phyloP scores from a whole-genome alignment of 2,329 filamentous ascomycete species.

The Bimuria novae-zelandiae region DNA sequence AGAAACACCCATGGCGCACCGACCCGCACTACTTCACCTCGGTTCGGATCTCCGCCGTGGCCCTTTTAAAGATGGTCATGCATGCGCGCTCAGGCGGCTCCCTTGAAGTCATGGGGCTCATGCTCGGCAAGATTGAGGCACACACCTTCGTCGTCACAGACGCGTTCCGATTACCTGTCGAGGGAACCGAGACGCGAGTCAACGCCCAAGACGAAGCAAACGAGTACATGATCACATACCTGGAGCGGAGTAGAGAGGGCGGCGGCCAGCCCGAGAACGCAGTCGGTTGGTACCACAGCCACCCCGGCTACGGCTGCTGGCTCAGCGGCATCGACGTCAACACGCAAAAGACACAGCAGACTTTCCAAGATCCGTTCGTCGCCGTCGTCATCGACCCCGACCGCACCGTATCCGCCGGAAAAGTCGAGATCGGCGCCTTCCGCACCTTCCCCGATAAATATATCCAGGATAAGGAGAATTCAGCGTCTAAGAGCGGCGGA shows the following conservation, averaged over 20 bases:
- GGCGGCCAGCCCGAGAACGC: conserved; percentile 84
- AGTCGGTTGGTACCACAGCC: conserved; percentile 97
- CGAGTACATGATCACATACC: conserved; percentile 92
- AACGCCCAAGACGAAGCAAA: conserved; percentile 96
- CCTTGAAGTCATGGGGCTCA: conserved; percentile 95
- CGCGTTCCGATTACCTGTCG: conserved; percentile 89
- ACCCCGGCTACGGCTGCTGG: conserved; percentile 98
- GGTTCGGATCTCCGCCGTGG: conserved; percentile 90
- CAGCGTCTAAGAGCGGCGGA: conserved; percentile 36
- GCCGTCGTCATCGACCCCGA: conserved; percentile 94
- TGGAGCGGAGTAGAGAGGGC: conserved; percentile 71
- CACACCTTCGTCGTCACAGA: conserved; percentile 92
- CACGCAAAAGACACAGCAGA: conserved; percentile 85
- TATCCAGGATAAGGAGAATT: conserved; percentile 49
- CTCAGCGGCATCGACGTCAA: conserved; percentile 92
- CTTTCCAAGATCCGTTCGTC: conserved; percentile 86
- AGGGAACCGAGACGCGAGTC: conserved; percentile 97
- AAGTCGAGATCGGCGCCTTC: conserved; percentile 97
- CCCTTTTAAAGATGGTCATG: conserved; percentile 98
- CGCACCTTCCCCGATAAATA: conserved; percentile 82
- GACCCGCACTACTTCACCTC: conserved; percentile 90
- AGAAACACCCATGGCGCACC: conserved; percentile 72
- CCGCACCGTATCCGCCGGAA: conserved; percentile 89
- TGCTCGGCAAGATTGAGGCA: conserved; percentile 90
- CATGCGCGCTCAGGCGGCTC: conserved; percentile 93